Conservation (phyloP, 176 grass and related monocot species). For the Phragmites australis region DNA sequence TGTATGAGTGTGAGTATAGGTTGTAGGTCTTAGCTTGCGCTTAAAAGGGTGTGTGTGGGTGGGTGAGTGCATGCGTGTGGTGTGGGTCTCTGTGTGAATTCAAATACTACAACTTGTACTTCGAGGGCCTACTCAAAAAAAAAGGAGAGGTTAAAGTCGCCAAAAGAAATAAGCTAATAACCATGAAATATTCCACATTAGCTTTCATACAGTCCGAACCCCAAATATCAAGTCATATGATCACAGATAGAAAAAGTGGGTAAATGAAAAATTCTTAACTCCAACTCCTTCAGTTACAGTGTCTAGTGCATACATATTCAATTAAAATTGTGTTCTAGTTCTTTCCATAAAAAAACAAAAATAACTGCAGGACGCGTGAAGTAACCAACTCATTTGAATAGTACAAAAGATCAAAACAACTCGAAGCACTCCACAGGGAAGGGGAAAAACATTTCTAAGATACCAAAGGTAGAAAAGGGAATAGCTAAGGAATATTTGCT, state of each 20-base stretch:
- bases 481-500: background rate
- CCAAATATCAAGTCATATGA: slow-evolving; percentile 22
- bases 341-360: background rate
- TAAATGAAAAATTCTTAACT: background rate
- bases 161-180: slow-evolving; percentile 21
- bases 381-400: background rate
- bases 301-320: background rate
- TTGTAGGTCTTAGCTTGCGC: too few species aligned
- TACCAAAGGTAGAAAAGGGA: background rate
- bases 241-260: background rate
- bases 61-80: too few species aligned
- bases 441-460: background rate
- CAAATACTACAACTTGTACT: too few species aligned
- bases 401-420: slow-evolving; percentile 10
- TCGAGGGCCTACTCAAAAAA: too few species aligned
- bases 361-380: background rate
- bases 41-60: too few species aligned
- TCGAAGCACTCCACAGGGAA: background rate
- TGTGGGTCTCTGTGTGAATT: too few species aligned
- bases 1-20: too few species aligned
- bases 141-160: slow-evolving; percentile 1
- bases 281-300: background rate
- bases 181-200: background rate
- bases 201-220: background rate
- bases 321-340: background rate